phyloP scores from a whole-genome alignment of 2,329 filamentous ascomycete genomes.

The Cladosporium austrohemisphaericum region DNA sequence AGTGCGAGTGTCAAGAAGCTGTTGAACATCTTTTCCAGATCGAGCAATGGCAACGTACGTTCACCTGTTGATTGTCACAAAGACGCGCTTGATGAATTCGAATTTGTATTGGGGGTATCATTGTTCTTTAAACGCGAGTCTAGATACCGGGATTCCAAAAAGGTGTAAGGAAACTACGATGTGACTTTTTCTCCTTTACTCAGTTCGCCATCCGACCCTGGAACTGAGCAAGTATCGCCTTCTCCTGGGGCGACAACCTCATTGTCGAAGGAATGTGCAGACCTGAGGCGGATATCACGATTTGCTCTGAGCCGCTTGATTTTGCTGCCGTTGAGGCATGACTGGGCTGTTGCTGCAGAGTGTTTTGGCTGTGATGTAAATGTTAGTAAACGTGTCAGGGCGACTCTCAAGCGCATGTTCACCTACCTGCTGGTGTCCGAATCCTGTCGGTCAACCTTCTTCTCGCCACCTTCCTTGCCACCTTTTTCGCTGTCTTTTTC shows the following conservation, averaged over 20 bases:
- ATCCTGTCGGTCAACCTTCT: slow-evolving; percentile 12
- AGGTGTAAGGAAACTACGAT: not conserved
- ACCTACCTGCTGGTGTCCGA: slow-evolving; percentile 22
- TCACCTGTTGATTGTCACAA: too few species aligned
- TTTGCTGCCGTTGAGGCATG: not conserved
- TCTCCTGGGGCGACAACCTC: slow-evolving; percentile 2
- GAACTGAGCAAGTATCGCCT: slow-evolving; percentile 1
- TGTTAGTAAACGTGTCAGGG: not conserved
- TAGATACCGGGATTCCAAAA: too few species aligned
- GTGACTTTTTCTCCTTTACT: not conserved
- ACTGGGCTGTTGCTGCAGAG: slow-evolving; percentile 8
- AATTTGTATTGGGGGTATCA: not conserved
- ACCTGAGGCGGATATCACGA: not conserved
- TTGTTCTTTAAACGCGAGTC: too few species aligned
- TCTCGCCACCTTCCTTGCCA: slow-evolving; percentile 19
- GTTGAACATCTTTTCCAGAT: too few species aligned
- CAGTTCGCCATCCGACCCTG: slow-evolving; percentile 6
- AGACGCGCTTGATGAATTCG: too few species aligned
- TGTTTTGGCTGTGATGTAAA: not conserved
- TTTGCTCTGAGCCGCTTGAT: not conserved
- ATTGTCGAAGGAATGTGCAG: slow-evolving; percentile 1
- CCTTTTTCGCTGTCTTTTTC: slow-evolving; percentile 20
- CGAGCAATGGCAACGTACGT: too few species aligned
- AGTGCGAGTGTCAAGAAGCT: too few species aligned
- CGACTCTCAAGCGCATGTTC: not conserved